These are phyloP conservation scores for Hansenula anomala DNA, from an alignment of 1,139 yeast species.

Conservation along the genomic window DNA sequence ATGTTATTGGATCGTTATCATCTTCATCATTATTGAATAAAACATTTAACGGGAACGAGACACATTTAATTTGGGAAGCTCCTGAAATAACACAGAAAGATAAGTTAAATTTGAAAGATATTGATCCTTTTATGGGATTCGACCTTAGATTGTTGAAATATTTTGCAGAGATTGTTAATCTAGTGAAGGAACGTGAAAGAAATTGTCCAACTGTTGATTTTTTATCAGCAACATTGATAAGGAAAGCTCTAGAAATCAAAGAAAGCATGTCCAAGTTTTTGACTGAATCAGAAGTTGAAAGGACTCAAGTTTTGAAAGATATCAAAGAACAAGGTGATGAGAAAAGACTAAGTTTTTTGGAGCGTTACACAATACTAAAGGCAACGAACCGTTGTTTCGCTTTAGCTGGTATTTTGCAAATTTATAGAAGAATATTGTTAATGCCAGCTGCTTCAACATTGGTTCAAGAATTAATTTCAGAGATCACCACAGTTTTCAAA, in stretches of 20 bases:
- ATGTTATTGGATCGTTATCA: conserved; percentile 58
- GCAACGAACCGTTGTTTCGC: conserved; percentile 54
- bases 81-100: conserved; percentile 14
- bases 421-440: conserved; percentile 50
- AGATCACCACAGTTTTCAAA: conserved; percentile 33
- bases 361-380: conserved; percentile 36
- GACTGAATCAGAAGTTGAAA: conserved; percentile 23
- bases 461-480: conserved; percentile 37
- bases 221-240: conserved; percentile 30
- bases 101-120: conserved; percentile 28
- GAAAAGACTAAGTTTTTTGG: conserved; percentile 5
- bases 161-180: conserved; percentile 40
- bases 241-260: conserved; percentile 44
- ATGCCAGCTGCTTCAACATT: conserved; percentile 40
- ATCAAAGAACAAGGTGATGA: conserved; percentile 4
- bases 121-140: conserved; percentile 58
- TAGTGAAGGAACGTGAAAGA: conserved; percentile 32
- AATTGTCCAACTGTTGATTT: background rate
- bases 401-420: conserved; percentile 49
- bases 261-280: conserved; percentile 27
- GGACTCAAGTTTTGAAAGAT: conserved; percentile 26
- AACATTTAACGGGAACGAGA: conserved; percentile 6
- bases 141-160: conserved; percentile 48
- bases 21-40: conserved; percentile 21
- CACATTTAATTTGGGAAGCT: conserved; percentile 22